Evolutionary conservation across 2,329 filamentous ascomycete species (phyloP).

Genomic region (Bipolaris sorokiniana): DNA sequence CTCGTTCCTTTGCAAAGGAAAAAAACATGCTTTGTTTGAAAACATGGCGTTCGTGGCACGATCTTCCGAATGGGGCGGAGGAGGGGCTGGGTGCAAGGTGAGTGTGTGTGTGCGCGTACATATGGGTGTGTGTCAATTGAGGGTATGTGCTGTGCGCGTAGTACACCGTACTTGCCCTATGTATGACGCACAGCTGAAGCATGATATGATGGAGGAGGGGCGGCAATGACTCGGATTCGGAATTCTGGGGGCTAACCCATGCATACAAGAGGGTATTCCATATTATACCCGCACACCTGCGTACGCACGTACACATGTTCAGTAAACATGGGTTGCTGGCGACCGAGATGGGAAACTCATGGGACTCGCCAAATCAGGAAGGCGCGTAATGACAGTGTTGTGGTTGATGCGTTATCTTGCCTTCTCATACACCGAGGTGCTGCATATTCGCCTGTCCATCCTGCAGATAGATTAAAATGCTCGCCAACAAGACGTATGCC

Average conservation of each 20-base stretch:
- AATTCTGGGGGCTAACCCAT: constrained; percentile 2
- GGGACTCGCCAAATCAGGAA: constrained; percentile 10
- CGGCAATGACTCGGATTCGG: constrained; percentile 10
- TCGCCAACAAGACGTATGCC: background rate
- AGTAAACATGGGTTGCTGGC: background rate
- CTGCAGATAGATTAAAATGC: constrained; percentile 4
- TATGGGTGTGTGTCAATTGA: background rate
- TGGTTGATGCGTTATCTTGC: constrained; percentile 1
- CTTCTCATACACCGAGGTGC: background rate
- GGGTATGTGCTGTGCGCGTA: background rate
- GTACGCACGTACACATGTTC: background rate
- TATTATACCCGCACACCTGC: background rate
- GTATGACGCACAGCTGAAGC: constrained; percentile 16
- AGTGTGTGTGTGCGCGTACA: background rate
- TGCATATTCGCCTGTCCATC: background rate
- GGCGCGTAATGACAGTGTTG: constrained; percentile 3
- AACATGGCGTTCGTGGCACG: background rate
- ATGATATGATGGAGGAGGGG: constrained; percentile 6
- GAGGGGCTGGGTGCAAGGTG: background rate
- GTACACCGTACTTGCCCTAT: constrained; percentile 4
- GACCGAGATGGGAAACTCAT: constrained; percentile 9
- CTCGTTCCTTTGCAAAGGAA: background rate
- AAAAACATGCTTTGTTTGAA: background rate
- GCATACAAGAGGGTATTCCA: background rate
- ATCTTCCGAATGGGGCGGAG: background rate